Conservation (phyloP, 1,284 basidiomycete genomes). For the Earliella scabrosa region DNA sequence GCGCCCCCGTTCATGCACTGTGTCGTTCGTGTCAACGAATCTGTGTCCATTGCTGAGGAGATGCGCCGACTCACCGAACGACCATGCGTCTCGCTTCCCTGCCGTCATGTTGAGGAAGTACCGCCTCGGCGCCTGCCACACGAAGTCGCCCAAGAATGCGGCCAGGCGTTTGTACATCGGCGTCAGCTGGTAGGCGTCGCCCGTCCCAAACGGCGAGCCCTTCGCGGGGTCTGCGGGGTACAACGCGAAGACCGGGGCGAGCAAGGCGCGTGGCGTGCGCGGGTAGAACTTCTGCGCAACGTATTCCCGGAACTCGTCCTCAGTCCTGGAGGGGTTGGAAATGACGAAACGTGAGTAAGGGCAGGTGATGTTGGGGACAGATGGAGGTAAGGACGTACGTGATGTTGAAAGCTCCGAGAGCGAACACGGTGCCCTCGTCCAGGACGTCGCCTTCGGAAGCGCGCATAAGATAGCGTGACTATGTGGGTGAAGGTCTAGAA, state of each 20-base stretch:
- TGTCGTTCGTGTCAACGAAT: not conserved
- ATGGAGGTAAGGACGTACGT: constrained; percentile 6
- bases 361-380: not conserved
- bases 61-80: too few species aligned
- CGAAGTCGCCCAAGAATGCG: constrained; percentile 34
- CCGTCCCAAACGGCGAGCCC: constrained; percentile 35
- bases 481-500: too few species aligned
- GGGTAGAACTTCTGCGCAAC: constrained; percentile 15
- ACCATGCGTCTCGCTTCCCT: too few species aligned
- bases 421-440: constrained; percentile 38
- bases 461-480: too few species aligned
- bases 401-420: constrained; percentile 22
- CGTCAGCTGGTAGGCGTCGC: constrained; percentile 19
- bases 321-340: too few species aligned
- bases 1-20: constrained; percentile 45
- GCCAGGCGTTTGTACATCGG: constrained; percentile 34
- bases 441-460: constrained; percentile 33
- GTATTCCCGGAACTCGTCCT: constrained; percentile 10
- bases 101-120: constrained; percentile 29
- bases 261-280: not conserved
- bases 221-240: constrained; percentile 25
- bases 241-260: constrained; percentile 22
- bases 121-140: constrained; percentile 51
- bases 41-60: not conserved
- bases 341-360: not conserved